Conservation (phyloP, 306 rosid genomes). For the Cucumis melo region DNA sequence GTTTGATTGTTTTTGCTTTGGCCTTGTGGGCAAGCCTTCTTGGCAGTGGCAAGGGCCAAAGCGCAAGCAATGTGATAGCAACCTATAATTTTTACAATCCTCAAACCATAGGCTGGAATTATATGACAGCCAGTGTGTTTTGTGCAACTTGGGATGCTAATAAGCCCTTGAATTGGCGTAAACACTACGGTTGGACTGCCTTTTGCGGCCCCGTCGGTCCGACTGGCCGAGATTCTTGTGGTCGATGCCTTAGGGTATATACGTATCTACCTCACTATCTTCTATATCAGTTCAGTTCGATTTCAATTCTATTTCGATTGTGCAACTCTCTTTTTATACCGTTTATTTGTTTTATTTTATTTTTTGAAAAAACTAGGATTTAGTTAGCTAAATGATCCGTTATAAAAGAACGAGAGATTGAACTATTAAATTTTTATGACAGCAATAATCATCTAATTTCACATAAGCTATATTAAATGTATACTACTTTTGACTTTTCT, state of each 20-base stretch:
- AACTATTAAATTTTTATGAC: too few species aligned
- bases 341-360: too few species aligned
- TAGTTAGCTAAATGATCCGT: too few species aligned
- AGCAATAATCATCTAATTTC: too few species aligned
- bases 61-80: neutral
- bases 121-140: neutral
- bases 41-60: neutral
- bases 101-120: conserved; percentile 12
- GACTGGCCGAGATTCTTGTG: conserved; percentile 24
- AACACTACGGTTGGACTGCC: conserved; percentile 42
- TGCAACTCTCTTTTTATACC: too few species aligned
- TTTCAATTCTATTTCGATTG: neutral
- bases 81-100: conserved; percentile 24
- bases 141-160: neutral
- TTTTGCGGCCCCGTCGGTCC: conserved; percentile 48
- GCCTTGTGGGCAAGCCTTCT: neutral
- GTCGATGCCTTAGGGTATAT: conserved; percentile 39
- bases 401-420: too few species aligned
- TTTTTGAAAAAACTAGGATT: too few species aligned
- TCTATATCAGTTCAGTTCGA: neutral
- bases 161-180: conserved; percentile 33
- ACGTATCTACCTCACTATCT: neutral
- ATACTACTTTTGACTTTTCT: too few species aligned
- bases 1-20: neutral
- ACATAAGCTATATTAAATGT: too few species aligned